Evolutionary conservation across 805 yeast species (phyloP), one percentile per base, ranked within the genome.

Genomic region (Saturnispora ahearnii): DNA sequence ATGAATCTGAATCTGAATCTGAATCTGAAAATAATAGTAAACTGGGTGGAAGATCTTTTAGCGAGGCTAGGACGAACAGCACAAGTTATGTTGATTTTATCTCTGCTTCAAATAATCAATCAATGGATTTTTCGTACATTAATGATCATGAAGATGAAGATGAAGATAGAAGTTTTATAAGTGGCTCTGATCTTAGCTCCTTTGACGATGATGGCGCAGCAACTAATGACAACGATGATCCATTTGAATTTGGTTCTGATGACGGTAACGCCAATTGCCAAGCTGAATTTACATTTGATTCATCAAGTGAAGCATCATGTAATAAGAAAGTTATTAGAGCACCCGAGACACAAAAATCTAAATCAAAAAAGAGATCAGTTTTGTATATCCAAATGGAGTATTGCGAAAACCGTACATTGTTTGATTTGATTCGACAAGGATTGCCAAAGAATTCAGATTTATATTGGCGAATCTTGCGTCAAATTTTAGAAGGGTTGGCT

Each of bases 361-460:
- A 53, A 40, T 40, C 57, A 8, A 70, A 69, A 51, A 64, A 69
- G 42, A 72, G 71, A 55, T 84, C 90, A 48, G 88, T 95, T 0
- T 67, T 93, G 30, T 93, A 87, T 63, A 93, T 93, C 57, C 99
- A 93, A 62, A 93, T 93, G 99, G 99, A 93, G 64, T 93, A 93
- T 59, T 93, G 99, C 67, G 99, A 93, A 60, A 93, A 91, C 61
- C 87, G 87, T 51, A 91, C 99, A 0, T 67, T 93, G 29, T 76
- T 77, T 46, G 96, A 93, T 66, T 69, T 93, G 53, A 91, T 93
- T 44, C 77, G 79, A 38, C 87, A 83, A 51, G 89, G 88, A 0
- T 71, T 93, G 11, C 85, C 82, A 4, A 69, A 69, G 9, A 79
- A 85, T 45, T 71, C 87, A 0, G 84, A 79, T 51, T 95, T 87